Evolutionary conservation across 441 rosid species (phyloP).

Genomic region (Metrosideros polymorpha): DNA sequence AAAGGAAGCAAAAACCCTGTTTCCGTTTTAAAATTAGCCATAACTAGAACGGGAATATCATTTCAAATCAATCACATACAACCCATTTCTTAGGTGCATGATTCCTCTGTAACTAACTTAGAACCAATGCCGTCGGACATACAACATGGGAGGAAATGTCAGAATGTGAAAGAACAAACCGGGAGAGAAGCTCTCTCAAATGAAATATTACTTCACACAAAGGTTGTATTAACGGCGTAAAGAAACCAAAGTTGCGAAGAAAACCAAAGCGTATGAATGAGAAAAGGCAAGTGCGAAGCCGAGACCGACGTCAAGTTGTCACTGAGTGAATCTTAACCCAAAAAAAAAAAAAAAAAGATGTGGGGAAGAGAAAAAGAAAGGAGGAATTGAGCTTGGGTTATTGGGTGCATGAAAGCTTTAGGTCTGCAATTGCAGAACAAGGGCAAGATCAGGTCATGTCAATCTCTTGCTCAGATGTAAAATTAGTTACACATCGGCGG

Average conservation of each 20-base stretch:
- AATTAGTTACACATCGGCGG: not conserved
- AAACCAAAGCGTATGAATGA: not conserved
- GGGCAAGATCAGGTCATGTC: not conserved
- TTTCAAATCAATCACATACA: not conserved
- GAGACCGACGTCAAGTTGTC: not conserved
- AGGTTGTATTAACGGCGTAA: not conserved
- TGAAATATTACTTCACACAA: not conserved
- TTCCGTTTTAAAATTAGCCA: not conserved
- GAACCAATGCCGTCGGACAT: not conserved
- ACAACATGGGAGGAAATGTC: not conserved
- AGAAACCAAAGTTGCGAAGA: not conserved
- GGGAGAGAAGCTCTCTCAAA: not conserved
- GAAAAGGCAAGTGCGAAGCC: not conserved
- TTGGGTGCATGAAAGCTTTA: not conserved
- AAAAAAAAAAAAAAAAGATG: not conserved
- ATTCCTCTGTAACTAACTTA: not conserved
- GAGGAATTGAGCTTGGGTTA: not conserved
- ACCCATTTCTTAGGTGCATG: not conserved
- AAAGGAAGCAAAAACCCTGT: not conserved
- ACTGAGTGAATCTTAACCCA: not conserved
- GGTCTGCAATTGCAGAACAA: not conserved
- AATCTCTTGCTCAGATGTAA: not conserved
- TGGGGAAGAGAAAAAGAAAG: not conserved
- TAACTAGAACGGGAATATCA: not conserved
- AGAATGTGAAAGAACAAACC: not conserved